Conservation (phyloP, 768 basidiomycete species). For the Infundibulicybe gibba region DNA sequence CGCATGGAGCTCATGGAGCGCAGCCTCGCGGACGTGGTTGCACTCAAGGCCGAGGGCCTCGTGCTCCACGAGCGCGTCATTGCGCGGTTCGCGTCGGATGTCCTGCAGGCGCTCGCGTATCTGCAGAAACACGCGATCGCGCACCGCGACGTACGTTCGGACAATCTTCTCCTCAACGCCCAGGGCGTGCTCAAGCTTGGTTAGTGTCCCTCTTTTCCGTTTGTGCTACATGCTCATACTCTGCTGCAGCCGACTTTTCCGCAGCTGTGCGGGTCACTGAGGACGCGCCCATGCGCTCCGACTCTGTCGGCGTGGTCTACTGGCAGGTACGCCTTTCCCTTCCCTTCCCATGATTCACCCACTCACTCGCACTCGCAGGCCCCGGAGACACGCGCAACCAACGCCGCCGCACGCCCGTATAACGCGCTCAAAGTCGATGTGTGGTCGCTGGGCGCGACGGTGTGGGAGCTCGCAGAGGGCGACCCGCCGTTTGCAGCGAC, state of each 20-base stretch:
- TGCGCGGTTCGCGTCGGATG: slow-evolving; percentile 74
- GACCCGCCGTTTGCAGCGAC: slow-evolving; percentile 68
- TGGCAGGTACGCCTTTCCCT: slow-evolving; percentile 57
- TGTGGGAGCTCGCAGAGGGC: slow-evolving; percentile 79
- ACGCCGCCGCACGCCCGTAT: slow-evolving; percentile 52
- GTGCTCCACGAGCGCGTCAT: slow-evolving; percentile 66
- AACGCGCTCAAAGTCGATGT: slow-evolving; percentile 73
- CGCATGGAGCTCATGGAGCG: slow-evolving; percentile 90
- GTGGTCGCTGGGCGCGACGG: slow-evolving; percentile 81
- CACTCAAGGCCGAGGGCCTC: slow-evolving; percentile 56
- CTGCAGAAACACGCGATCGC: slow-evolving; percentile 65
- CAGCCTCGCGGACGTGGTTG: slow-evolving; percentile 79
- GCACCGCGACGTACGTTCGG: slow-evolving; percentile 82
- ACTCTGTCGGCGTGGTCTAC: slow-evolving; percentile 68
- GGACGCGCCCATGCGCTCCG: slow-evolving; percentile 48
- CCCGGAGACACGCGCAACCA: slow-evolving; percentile 69
- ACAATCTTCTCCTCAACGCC: slow-evolving; percentile 72
- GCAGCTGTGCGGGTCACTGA: slow-evolving; percentile 59
- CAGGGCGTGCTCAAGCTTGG: slow-evolving; percentile 73
- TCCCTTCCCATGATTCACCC: background rate
- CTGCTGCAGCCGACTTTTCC: slow-evolving; percentile 80
- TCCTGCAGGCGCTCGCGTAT: slow-evolving; percentile 62
- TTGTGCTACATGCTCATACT: too few relatives aligned
- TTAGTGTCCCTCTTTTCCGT: slow-evolving; percentile 27
- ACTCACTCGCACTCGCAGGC: slow-evolving; percentile 31